phyloP scores from a whole-genome alignment of 108 stramenopile genomes.

The Fragilaria radians region DNA sequence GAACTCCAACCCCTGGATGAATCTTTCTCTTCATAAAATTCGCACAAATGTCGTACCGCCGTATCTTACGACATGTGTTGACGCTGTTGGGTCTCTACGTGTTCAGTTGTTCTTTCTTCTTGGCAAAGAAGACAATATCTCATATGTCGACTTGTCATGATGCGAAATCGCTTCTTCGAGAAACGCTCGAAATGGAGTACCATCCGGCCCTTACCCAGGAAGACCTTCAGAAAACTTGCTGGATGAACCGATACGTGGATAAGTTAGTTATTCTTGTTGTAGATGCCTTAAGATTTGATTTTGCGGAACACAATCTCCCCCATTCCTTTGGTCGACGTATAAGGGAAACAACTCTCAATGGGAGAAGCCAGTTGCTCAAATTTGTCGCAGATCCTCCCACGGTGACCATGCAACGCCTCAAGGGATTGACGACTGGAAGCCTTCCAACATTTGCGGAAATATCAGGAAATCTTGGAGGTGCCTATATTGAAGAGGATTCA shows the following conservation, averaged over 20 bases:
- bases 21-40: too few species aligned
- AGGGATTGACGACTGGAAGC: conserved; percentile 93
- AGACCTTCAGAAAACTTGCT: conserved; percentile 40
- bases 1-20: too few species aligned
- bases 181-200: conserved; percentile 26
- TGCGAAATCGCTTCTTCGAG: conserved; percentile 22
- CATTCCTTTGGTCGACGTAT: conserved; percentile 61
- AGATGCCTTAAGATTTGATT: conserved; percentile 95
- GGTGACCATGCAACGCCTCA: conserved; percentile 97
- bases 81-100: conserved; percentile 29
- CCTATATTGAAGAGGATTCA: conserved; percentile 76
- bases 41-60: too few species aligned
- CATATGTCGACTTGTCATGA: conserved; percentile 43
- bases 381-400: conserved; percentile 98
- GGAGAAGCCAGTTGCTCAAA: conserved; percentile 58
- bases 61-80: too few species aligned
- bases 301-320: conserved; percentile 73
- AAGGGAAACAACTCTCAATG: conserved; percentile 9
- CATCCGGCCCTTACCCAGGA: conserved; percentile 7
- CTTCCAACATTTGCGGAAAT: conserved; percentile 96
- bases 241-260: conserved; percentile 70
- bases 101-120: conserved; percentile 50
- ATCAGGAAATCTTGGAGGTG: conserved; percentile 53
- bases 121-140: conserved; percentile 41
- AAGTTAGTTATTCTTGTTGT: conserved; percentile 83